These are phyloP conservation scores for Cryoendolithus antarcticus DNA, from an alignment of 2,329 filamentous ascomycete species.

Conservation along the genomic window DNA sequence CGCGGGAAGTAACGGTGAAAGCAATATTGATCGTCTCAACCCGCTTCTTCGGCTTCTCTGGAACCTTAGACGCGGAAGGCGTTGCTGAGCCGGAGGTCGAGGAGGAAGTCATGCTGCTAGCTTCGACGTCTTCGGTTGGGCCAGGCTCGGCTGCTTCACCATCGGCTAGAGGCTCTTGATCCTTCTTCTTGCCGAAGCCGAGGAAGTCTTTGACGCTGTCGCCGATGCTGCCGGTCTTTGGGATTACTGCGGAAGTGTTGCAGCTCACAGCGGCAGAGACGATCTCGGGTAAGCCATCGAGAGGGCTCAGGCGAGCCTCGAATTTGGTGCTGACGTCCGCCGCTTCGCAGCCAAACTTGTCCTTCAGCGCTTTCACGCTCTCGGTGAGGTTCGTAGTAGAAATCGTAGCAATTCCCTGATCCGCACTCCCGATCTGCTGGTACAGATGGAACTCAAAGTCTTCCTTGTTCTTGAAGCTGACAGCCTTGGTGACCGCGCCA, in stretches of 20 bases:
- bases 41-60: conserved; percentile 37
- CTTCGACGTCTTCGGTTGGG: conserved; percentile 29
- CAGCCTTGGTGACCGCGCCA: conserved; percentile 55
- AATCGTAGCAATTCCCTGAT: conserved; percentile 53
- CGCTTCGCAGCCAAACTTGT: conserved; percentile 64
- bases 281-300: conserved; percentile 72
- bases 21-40: conserved; percentile 41
- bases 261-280: conserved; percentile 69
- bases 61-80: conserved; percentile 28
- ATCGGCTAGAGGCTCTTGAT: conserved; percentile 58
- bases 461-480: conserved; percentile 68
- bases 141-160: conserved; percentile 36
- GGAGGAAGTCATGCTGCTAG: conserved; percentile 25
- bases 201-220: conserved; percentile 95
- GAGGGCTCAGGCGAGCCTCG: conserved; percentile 55
- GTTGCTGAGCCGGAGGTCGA: conserved; percentile 31
- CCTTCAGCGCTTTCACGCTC: conserved; percentile 64
- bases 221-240: conserved; percentile 68
- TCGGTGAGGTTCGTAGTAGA: conserved; percentile 76
- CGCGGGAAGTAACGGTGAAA: conserved; percentile 32
- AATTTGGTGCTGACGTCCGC: conserved; percentile 72
- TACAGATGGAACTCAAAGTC: conserved; percentile 74
- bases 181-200: conserved; percentile 84
- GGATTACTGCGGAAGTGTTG: conserved; percentile 53
- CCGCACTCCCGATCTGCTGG: conserved; percentile 50